Base-by-base conservation (phyloP, 129 eudicot genomes). In the Erigeron canadensis region DNA sequence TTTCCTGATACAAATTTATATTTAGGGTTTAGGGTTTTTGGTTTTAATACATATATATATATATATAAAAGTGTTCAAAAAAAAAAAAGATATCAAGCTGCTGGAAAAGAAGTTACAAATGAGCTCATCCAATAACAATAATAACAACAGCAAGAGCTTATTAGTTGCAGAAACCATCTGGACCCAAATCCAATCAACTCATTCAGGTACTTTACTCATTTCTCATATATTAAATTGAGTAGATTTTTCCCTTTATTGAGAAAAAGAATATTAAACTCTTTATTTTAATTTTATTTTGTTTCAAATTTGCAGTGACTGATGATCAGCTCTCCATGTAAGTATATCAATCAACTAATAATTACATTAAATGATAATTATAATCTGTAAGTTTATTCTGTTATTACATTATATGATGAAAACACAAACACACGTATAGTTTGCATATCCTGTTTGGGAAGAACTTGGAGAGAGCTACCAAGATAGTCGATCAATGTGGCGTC, bases 401-500 rank as follows among this genome's bases (percentile, higher is more conserved):
- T 4, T 41, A 40, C 5, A 51, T 16, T 28, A 41, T 41, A 41
- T 10, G 34, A 55, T 18, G 8, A 22, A 59, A 45, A 65, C 2
- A 0, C 21, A 43, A 12, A 21, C 77, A 28, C 34, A 28, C 34
- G 3, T 28, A 28, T 28, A 85, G 91, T 58, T 81, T 90, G 81
- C 87, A 80, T 72, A 75, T 81, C 50, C 40, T 93, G 71, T 93
- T 86, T 65, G 98, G 91, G 11, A 89, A 85, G 43, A 93, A 93
- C 67, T 67, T 93, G 62, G 98, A 92, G 81, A 78, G 87, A 65
- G 96, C 96, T 4, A 84, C 88, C n/a, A 83, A 88, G 81, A 89
- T 93, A 10, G 91, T 87, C 41, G 96, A 93, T 79, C 87, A 87
- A 71, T 59, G 79, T 11, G 95, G 98, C 7, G 98, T 92, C 17